Evolutionary conservation across 106 monocot genomes (phyloP), one percentile per base, ranked within the genome.

Genomic region (Acorus gramineus): DNA sequence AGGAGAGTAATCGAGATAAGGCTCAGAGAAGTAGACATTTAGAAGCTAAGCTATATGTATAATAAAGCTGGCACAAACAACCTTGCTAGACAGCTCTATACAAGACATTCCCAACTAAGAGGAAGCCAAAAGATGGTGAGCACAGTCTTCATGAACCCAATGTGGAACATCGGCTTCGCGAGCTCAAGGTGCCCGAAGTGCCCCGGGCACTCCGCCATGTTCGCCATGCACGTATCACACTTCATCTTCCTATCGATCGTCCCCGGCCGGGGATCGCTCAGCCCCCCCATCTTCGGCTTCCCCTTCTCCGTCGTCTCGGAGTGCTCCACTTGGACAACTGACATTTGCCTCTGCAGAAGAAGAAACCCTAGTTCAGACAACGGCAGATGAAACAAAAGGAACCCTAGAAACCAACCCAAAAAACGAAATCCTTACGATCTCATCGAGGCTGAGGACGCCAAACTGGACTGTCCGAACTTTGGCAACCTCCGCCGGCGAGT

Each of bases 171-270:
- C 14, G 95, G 95, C 69, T 91, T 96, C n/a, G 90, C 95, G 13
- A 96, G 95, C 78, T 96, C 95, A 5, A 96, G 82, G 72, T 96
- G 95, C 2, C 95, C 95, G 42, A 96, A 96, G 77, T 96, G 95
- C 2, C 95, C 95, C 0, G 95, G 82, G 69, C 95, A 96, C 82
- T 96, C 95, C 0, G 95, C 95, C 95, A 96, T 96, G 73, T 79
- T 85, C 3, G 95, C 90, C 72, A 76, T 85, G 71, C 95, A 96
- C 60, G 95, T 96, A 74, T 96, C 95, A 50, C 95, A 96, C 87
- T 96, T 96, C 68, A 90, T 74, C 78, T 96, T 96, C 66, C 87
- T 71, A 61, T 96, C 95, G 11, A 87, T 96, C n/a, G 95, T 96
- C 46, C 95, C 95, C 13, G 90, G 78, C 61, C 80, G 69, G 6